Base-by-base conservation (phyloP, 2,329 filamentous ascomycete genomes). In the Capronia americana region DNA sequence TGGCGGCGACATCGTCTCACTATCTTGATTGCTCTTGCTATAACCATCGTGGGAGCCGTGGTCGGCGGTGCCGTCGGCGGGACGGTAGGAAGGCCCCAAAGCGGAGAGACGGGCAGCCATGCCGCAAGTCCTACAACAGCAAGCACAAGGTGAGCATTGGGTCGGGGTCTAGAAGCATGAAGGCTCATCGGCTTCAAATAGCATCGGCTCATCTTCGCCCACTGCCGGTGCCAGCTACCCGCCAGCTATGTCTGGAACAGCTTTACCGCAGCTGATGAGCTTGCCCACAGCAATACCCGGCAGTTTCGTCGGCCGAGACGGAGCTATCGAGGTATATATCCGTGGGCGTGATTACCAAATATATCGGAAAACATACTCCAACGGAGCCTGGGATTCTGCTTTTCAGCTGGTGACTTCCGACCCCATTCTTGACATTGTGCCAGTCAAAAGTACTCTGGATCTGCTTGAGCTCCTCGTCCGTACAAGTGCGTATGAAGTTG, bases 241-340 rank as follows among this genome's bases (percentile, higher is more conserved):
- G 17, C n/a, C 48, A 24, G 48, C 48, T 4, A 51, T 51, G 48
- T 51, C 48, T 26, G 48, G n/a, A 11, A 51, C 48, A 11, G 48
- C 48, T 11, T 2, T 23, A 23, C 48, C 48, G 10, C 48, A 51
- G 20, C 48, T 51, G 10, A 23, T 23, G 7, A 51, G 48, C 24
- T 26, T 51, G 24, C 48, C 48, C 20, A 51, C 48, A 23, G 48
- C 48, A 11, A 12, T 51, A n/a, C 17, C 48, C n/a, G 48, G 12
- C 10, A 5, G 20, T 4, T 11, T 51, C 48, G 5, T 24, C 48
- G 48, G 12, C 14, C 20, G 3, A 26, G 17, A 51, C 4, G 20
- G 12, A 26, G 10, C 24, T 1, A 12, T 23, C 48, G 34, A 14
- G 14, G 20, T 51, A 26, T 23, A 51, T 17, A 26, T 53, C 23